Conservation (phyloP, 2,329 filamentous ascomycete species). For the Exophiala viscosa region DNA sequence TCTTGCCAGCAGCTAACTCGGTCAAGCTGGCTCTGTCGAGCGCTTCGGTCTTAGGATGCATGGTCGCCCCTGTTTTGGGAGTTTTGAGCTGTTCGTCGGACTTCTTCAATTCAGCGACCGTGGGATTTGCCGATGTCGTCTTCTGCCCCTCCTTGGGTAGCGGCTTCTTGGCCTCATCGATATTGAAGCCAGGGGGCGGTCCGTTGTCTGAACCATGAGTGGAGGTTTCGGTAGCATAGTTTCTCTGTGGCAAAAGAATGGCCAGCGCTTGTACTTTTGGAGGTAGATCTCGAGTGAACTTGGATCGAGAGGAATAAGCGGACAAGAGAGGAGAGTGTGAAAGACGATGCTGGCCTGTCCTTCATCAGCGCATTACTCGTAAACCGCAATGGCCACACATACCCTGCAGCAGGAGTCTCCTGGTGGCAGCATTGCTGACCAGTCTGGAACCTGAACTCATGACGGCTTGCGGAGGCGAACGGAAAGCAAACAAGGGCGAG, state of each 20-base stretch:
- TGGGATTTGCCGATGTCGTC: slow-evolving; percentile 25
- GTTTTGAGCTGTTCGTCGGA: slow-evolving; percentile 37
- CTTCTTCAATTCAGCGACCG: slow-evolving; percentile 26
- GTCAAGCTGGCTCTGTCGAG: slow-evolving; percentile 51
- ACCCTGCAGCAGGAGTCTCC: slow-evolving; percentile 25
- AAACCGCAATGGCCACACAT: not conserved
- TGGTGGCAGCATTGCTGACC: slow-evolving; percentile 27
- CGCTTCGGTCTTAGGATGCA: slow-evolving; percentile 46
- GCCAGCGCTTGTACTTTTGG: slow-evolving; percentile 54
- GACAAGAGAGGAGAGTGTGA: slow-evolving; percentile 12
- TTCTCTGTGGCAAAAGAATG: slow-evolving; percentile 52
- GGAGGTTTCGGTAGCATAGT: slow-evolving; percentile 56
- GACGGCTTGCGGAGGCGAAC: slow-evolving; percentile 3
- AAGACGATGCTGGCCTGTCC: slow-evolving; percentile 20
- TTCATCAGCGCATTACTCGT: slow-evolving; percentile 8
- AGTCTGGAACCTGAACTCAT: slow-evolving; percentile 29
- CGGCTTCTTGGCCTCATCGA: slow-evolving; percentile 84
- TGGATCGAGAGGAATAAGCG: slow-evolving; percentile 16
- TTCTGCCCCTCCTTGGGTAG: slow-evolving; percentile 55
- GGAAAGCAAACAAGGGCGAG: slow-evolving; percentile 4
- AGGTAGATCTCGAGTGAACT: slow-evolving; percentile 20
- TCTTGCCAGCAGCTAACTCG: slow-evolving; percentile 62
- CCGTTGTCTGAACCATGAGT: slow-evolving; percentile 51
- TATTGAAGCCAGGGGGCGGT: slow-evolving; percentile 85
- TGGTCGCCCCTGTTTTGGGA: slow-evolving; percentile 37